These are phyloP conservation scores for Catharanthus roseus DNA, from an alignment of 257 asterid species.

Conservation along the genomic window DNA sequence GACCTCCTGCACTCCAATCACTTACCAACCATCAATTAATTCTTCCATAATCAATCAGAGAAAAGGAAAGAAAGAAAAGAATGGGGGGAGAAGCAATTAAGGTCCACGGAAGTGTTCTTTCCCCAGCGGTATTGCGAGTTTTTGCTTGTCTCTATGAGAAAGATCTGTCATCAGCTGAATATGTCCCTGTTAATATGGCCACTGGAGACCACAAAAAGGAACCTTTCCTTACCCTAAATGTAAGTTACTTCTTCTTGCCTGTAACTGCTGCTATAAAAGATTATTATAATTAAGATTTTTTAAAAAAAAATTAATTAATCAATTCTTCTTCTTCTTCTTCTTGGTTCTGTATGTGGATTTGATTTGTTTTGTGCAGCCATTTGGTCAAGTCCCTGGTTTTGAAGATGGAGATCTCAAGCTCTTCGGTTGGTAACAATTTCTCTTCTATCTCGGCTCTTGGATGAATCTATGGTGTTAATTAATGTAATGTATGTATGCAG, in stretches of 20 bases:
- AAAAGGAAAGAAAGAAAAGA: too few species aligned
- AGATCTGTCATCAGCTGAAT: slow-evolving; percentile 35
- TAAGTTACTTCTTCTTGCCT: slow-evolving; percentile 16
- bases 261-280: too few species aligned
- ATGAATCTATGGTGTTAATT: too few species aligned
- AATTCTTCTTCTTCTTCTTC: too few species aligned
- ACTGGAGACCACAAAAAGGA: slow-evolving; percentile 48
- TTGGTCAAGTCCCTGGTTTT: slow-evolving; percentile 42
- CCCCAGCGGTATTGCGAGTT: slow-evolving; percentile 41
- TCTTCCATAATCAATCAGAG: too few species aligned
- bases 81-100: slow-evolving; percentile 35
- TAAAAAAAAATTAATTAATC: too few species aligned
- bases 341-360: not conserved
- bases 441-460: not conserved
- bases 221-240: slow-evolving; percentile 43
- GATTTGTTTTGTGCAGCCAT: slow-evolving; percentile 33
- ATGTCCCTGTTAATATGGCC: slow-evolving; percentile 31
- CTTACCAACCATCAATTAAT: too few species aligned
- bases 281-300: too few species aligned
- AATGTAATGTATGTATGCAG: slow-evolving; percentile 33
- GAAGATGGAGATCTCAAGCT: slow-evolving; percentile 45
- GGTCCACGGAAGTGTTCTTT: slow-evolving; percentile 33
- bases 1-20: too few species aligned
- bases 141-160: slow-evolving; percentile 43
- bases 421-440: slow-evolving; percentile 13